phyloP scores from a whole-genome alignment of 495 filamentous ascomycete genomes.

The Clohesyomyces aquaticus region DNA sequence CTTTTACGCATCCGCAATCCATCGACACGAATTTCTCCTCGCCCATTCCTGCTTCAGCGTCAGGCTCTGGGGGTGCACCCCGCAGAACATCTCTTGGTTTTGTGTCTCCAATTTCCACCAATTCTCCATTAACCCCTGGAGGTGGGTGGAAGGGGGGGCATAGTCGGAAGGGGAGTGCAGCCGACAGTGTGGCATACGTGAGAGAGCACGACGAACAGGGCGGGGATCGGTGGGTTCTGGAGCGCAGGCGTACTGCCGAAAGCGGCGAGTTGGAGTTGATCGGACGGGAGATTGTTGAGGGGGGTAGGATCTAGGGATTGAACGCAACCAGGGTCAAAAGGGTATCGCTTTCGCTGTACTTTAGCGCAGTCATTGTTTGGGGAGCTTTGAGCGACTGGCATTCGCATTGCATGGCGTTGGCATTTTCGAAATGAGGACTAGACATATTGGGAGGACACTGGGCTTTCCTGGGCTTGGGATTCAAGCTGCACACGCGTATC shows the following conservation, averaged over 20 bases:
- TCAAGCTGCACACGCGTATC: background rate
- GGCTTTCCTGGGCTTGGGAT: background rate
- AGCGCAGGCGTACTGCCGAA: slow-evolving; percentile 49
- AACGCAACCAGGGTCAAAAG: background rate
- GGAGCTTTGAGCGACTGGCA: background rate
- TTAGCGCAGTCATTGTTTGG: background rate
- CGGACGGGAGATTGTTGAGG: slow-evolving; percentile 48
- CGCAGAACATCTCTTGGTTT: slow-evolving; percentile 26
- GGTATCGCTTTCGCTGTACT: background rate
- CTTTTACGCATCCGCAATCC: slow-evolving; percentile 18
- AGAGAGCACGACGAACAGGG: slow-evolving; percentile 44
- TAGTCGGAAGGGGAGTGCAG: slow-evolving; percentile 44
- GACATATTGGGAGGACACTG: background rate
- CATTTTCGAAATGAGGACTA: background rate
- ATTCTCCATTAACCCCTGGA: slow-evolving; percentile 28
- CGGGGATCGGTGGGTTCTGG: slow-evolving; percentile 48
- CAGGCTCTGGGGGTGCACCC: slow-evolving; percentile 13
- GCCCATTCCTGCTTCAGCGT: slow-evolving; percentile 1
- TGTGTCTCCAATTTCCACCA: slow-evolving; percentile 29
- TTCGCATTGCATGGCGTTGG: background rate
- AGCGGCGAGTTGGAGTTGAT: slow-evolving; percentile 49
- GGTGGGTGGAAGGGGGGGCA: slow-evolving; percentile 39
- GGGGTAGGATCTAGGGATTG: slow-evolving; percentile 46
- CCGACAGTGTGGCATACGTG: slow-evolving; percentile 50
- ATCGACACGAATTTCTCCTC: slow-evolving; percentile 20